Evolutionary conservation across 163 green algal species (phyloP).

Genomic region (Coccomyxa subellipsoidea): DNA sequence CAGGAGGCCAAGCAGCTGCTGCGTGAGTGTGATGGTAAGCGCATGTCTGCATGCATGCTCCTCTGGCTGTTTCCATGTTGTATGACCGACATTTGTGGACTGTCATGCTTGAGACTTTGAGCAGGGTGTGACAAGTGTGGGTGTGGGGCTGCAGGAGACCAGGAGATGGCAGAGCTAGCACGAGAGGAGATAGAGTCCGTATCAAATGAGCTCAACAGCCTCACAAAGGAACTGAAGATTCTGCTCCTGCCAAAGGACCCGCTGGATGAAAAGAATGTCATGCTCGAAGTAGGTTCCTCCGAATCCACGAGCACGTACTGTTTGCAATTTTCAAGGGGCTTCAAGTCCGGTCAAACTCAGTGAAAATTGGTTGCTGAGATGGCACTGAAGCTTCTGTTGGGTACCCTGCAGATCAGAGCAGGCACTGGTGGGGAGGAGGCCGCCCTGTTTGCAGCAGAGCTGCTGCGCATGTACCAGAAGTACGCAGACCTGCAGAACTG

Average conservation of each 20-base stretch:
- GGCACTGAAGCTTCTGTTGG: too few species aligned
- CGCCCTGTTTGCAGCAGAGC: slow-evolving; percentile 91
- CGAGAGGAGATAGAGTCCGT: slow-evolving; percentile 74
- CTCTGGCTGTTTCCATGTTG: too few species aligned
- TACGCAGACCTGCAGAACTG: slow-evolving; percentile 74
- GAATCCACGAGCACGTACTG: too few species aligned
- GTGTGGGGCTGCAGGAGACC: slow-evolving; percentile 36
- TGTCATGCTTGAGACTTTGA: too few species aligned
- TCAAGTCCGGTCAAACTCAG: too few species aligned
- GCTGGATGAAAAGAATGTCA: slow-evolving; percentile 93
- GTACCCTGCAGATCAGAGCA: slow-evolving; percentile 72
- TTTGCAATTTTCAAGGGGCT: too few species aligned
- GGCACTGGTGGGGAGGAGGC: slow-evolving; percentile 96
- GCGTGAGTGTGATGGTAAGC: slow-evolving; percentile 56
- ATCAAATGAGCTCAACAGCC: slow-evolving; percentile 23
- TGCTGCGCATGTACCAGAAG: slow-evolving; percentile 93
- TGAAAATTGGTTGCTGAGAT: too few species aligned
- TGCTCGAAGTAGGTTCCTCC: slow-evolving; percentile 72
- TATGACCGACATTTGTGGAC: too few species aligned
- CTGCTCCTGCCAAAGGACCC: slow-evolving; percentile 92
- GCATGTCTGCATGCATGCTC: background rate
- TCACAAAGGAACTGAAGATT: slow-evolving; percentile 69
- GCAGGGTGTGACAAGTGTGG: background rate
- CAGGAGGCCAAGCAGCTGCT: slow-evolving; percentile 69
- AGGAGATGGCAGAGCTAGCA: slow-evolving; percentile 78